Percentiles rank a stretch among this genome's conserved stretches.
Evolutionary conservation across 345 rosid genomes (phyloP).

Genomic region (Gossypium turneri): DNA sequence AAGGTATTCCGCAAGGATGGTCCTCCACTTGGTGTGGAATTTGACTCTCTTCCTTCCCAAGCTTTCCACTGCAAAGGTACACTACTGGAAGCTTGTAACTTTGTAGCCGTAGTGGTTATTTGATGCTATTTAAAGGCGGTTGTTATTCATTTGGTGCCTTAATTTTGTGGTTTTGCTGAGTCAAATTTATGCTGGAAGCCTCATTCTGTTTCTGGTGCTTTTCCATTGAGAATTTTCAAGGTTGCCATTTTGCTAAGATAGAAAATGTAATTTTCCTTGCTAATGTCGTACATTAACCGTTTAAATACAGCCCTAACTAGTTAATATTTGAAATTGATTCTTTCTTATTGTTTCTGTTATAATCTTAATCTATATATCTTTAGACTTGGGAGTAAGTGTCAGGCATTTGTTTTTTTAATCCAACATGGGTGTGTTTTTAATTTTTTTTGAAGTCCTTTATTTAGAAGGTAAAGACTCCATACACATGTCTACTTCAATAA

Average conservation of each 20-base stretch:
- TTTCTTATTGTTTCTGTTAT: not conserved
- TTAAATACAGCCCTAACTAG: not conserved
- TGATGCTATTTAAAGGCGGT: not conserved
- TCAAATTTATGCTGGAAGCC: not conserved
- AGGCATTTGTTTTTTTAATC: not conserved
- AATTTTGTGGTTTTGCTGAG: not conserved
- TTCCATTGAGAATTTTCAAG: not conserved
- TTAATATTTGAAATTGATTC: not conserved
- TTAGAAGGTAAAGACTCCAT: not conserved
- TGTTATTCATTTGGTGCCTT: not conserved
- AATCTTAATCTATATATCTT: not conserved
- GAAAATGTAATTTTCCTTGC: not conserved
- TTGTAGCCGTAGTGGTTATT: not conserved
- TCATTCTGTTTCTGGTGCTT: not conserved
- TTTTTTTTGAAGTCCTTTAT: not conserved
- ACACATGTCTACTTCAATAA: not conserved
- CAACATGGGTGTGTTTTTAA: not conserved
- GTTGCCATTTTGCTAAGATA: not conserved
- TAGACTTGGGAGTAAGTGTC: not conserved
- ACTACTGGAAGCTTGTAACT: not conserved
- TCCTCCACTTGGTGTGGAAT: conserved; percentile 76
- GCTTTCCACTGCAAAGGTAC: conserved; percentile 28
- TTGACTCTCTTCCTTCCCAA: conserved; percentile 54
- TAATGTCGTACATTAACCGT: not conserved
- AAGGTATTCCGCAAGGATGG: conserved; percentile 91